Evolutionary conservation across 768 basidiomycete genomes (phyloP).

Genomic region (Gymnopilus dilepis): DNA sequence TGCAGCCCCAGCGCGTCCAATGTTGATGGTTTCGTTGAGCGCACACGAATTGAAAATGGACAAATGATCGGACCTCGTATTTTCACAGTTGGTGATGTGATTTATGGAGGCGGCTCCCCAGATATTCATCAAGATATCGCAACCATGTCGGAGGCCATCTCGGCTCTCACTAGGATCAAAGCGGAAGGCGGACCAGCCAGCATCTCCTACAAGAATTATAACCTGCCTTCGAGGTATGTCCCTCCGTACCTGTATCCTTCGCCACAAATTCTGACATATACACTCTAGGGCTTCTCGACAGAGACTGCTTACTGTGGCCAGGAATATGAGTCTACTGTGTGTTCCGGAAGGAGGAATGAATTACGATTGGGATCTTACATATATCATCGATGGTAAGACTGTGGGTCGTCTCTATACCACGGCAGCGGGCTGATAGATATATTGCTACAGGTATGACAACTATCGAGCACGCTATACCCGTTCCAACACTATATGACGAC

Average conservation of each 20-base stretch:
- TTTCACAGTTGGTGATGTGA: slow-evolving; percentile 69
- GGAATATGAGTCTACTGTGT: slow-evolving; percentile 69
- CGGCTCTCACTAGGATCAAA: slow-evolving; percentile 71
- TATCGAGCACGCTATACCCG: slow-evolving; percentile 71
- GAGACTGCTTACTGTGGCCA: slow-evolving; percentile 63
- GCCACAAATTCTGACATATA: background rate
- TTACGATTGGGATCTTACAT: slow-evolving; percentile 79
- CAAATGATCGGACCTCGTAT: slow-evolving; percentile 73
- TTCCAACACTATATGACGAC: slow-evolving; percentile 70
- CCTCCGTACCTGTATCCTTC: background rate
- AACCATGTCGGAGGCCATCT: slow-evolving; percentile 63
- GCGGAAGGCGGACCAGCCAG: slow-evolving; percentile 72
- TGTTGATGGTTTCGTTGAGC: slow-evolving; percentile 67
- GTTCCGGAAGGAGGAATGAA: slow-evolving; percentile 84
- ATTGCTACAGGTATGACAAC: slow-evolving; percentile 73
- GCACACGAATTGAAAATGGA: slow-evolving; percentile 71
- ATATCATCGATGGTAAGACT: slow-evolving; percentile 73
- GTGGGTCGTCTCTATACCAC: background rate
- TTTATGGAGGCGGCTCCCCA: slow-evolving; percentile 58
- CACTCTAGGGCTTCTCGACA: slow-evolving; percentile 66
- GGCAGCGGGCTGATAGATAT: background rate
- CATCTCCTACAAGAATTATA: slow-evolving; percentile 83
- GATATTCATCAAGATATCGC: slow-evolving; percentile 66
- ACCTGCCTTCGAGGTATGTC: slow-evolving; percentile 63
- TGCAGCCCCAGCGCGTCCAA: slow-evolving; percentile 67